Base-by-base conservation (phyloP, 148 eudicot species). In the Rhododendron williamsianum region DNA sequence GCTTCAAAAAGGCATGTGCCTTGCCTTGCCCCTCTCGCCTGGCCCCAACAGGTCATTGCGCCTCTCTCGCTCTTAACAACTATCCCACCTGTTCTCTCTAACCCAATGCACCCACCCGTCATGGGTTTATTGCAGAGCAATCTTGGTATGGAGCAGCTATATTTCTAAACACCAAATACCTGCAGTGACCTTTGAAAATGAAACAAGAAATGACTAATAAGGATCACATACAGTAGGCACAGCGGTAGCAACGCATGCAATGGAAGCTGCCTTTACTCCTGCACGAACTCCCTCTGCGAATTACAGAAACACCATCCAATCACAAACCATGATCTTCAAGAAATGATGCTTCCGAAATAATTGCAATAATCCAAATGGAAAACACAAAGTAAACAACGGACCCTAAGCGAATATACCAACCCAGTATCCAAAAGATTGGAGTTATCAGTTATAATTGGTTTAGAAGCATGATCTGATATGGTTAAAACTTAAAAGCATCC, bases 211-310 rank as follows among this genome's bases (percentile, higher is more conserved):
- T 46, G 4, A 58, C 56, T 56, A 45, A 49, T 13, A 51, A n/a
- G 65, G 6, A 65, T 49, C 35, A 86, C 90, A 60, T 83, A 96
- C 98, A 60, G 98, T 94, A 27, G 98, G 96, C n/a, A 93, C 90
- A 54, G 95, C 92, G 67, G 83, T 83, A 73, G 83, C 92, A 85
- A 94, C 92, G 76, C 92, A 89, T 0, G 98, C 87, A 54, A 94
- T 85, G 33, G 94, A 90, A 41, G 95, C 98, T 67, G 98, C 95
- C 88, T 93, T 94, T 35, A 88, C 60, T 87, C 98, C 98, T 4
- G 93, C 98, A 87, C 88, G 92, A 54, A 91, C 94, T 13, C 97
- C 98, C 88, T 93, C 98, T 96, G 86, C 88, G 49, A 86, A 79
- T 33, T 38, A 49, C 63, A 41, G 79, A 60, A 76, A 41, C 54